A percentile compares a stretch with the other conserved stretches of the same genome.
These are phyloP conservation scores for Lasiosphaeris hirsuta DNA, from an alignment of 495 filamentous ascomycete species.

Conservation along the genomic window DNA sequence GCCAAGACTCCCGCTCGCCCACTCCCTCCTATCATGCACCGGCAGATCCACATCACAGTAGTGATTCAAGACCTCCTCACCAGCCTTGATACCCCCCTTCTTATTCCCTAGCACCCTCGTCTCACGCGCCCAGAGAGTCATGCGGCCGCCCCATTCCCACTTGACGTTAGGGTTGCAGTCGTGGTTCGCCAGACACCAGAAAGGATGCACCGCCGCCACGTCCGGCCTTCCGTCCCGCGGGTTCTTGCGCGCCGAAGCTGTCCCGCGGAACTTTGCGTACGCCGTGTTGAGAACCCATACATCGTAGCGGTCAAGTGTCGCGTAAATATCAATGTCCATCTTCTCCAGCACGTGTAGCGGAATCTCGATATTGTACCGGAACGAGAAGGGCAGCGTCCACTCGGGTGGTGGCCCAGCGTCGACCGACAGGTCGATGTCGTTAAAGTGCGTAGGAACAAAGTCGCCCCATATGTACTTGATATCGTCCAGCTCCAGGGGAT, in stretches of 20 bases:
- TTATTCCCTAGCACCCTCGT: constrained; percentile 36
- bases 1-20: constrained; percentile 80
- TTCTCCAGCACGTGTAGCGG: constrained; percentile 84
- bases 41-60: constrained; percentile 85
- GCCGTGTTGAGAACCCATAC: constrained; percentile 93
- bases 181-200: constrained; percentile 76
- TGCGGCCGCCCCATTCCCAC: constrained; percentile 90
- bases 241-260: constrained; percentile 77
- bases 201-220: constrained; percentile 62
- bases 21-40: constrained; percentile 79
- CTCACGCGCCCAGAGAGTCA: constrained; percentile 59
- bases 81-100: constrained; percentile 61
- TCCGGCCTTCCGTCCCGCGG: constrained; percentile 71
- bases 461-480: constrained; percentile 96
- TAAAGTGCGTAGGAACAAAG: constrained; percentile 45
- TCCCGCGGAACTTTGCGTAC: constrained; percentile 89
- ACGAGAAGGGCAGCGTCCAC: constrained; percentile 82
- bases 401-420: constrained; percentile 52
- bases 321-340: constrained; percentile 86
- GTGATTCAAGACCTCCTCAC: constrained; percentile 85
- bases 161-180: constrained; percentile 88
- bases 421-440: constrained; percentile 47
- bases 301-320: constrained; percentile 61
- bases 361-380: constrained; percentile 75
- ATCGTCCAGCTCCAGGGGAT: constrained; percentile 80